Evolutionary conservation across 1,139 yeast species (phyloP), one percentile per base, ranked within the genome.

Genomic region (Geotrichum fermentans): DNA sequence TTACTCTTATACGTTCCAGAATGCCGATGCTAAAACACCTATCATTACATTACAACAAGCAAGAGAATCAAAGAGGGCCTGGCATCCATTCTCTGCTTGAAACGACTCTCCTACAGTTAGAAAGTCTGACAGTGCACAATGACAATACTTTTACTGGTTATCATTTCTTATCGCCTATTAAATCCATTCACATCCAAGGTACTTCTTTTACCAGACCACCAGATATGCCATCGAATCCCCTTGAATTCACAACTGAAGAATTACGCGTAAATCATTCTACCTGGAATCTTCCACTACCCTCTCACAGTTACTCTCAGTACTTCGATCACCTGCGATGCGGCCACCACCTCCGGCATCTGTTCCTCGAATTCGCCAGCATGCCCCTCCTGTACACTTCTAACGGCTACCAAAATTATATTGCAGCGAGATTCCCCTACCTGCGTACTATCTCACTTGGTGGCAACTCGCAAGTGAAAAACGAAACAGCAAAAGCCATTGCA

Each of bases 401-500:
- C 3, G 50, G 50, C 5, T 46, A 46, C 40, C n/a, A 16, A 3
- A n/a, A 6, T 13, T 32, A 20, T n/a, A 38, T 43, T 16, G 11
- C 50, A 2, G 14, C 13, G 14, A 14, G 17, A 7, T 47, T 42
- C 17, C 50, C 50, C 8, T 37, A 33, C 14, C 36, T 47, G 11
- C 26, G 43, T n/a, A 47, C 50, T 2, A 13, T 47, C 10, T 47
- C 50, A 4, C 33, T 47, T 2, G 44, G 39, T 2, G 50, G 50
- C 6, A 37, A 45, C 22, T 11, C 6, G 6, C 26, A 37, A 18
- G 50, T 47, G 11, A 36, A 42, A 8, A 28, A 47, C 30, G 38
- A n/a, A 6, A 47, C 50, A n/a, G 50, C 47, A 10, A 30, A 38
- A 18, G 50, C 43, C 6, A 47, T 47, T 47, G 40, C 47, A 7